Percentiles rank a stretch among this genome's conserved stretches.
Conservation (phyloP, 2,329 filamentous ascomycete genomes). For the Alternaria burnsii region DNA sequence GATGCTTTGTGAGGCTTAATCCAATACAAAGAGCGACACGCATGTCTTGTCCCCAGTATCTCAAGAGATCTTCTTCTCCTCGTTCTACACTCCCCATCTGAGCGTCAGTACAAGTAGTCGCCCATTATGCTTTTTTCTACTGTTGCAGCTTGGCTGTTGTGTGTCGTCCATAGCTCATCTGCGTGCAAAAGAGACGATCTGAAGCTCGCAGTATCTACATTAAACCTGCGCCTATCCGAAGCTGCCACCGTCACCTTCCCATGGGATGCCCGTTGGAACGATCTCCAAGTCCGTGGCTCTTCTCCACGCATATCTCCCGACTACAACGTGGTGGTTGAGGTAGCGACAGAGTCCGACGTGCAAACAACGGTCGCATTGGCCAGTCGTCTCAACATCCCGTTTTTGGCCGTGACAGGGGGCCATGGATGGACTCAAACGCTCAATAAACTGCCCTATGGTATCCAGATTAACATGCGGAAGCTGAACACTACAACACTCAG, state of each 20-base stretch:
- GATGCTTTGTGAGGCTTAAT: neutral
- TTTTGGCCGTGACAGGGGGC: constrained; percentile 47
- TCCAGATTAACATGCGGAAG: constrained; percentile 44
- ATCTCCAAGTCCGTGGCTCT: constrained; percentile 24
- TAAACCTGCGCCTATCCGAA: constrained; percentile 15
- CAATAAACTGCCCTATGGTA: constrained; percentile 32
- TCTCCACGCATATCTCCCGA: constrained; percentile 27
- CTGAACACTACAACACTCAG: constrained; percentile 39
- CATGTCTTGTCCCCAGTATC: neutral
- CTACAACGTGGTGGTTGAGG: constrained; percentile 27
- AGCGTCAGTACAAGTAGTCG: neutral
- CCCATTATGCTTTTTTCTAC: constrained; percentile 1
- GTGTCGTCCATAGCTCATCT: neutral
- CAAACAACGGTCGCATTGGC: constrained; percentile 19
- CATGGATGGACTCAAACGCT: constrained; percentile 46
- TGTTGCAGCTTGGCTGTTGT: constrained; percentile 5
- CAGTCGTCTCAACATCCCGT: constrained; percentile 40
- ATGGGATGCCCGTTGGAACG: constrained; percentile 22
- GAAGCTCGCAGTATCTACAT: neutral
- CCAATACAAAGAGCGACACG: neutral
- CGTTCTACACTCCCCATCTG: neutral
- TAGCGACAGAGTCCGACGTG: constrained; percentile 29
- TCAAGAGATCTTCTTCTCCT: neutral
- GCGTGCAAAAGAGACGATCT: neutral
- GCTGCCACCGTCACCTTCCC: constrained; percentile 25